Evolutionary conservation across 208 protist species (phyloP).

Genomic region (Tritrichomonas foetus): DNA sequence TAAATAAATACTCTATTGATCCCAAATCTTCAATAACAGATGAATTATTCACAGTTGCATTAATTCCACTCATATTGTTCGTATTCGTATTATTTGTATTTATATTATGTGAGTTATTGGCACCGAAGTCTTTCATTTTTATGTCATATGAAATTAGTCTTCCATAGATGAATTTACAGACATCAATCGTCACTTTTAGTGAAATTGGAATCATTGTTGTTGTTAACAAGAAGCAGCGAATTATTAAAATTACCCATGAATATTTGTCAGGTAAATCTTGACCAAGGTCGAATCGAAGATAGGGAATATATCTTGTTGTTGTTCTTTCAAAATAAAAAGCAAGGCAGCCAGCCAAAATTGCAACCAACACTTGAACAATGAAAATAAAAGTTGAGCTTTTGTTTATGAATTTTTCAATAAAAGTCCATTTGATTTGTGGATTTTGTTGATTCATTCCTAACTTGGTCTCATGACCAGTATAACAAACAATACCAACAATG

Average conservation of each 20-base stretch:
- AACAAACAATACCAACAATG: not conserved
- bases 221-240: conserved; percentile 46
- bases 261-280: not conserved
- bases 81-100: no score
- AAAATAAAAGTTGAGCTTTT: not conserved
- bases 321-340: not conserved
- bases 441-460: not conserved
- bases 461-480: conserved; percentile 26
- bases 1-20: conserved; percentile 88
- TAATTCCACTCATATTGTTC: no score
- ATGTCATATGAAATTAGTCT: not conserved
- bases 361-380: conserved; percentile 48
- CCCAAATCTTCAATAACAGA: conserved; percentile 93
- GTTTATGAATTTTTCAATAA: not conserved
- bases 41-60: conserved; percentile 37
- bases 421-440: not conserved
- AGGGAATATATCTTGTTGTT: not conserved
- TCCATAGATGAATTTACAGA: conserved; percentile 37
- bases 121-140: not conserved
- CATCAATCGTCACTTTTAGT: conserved; percentile 51
- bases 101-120: not conserved
- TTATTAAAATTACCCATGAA: not conserved
- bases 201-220: conserved; percentile 49
- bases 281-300: no score
- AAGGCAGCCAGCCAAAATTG: not conserved